phyloP scores from a whole-genome alignment of 495 filamentous ascomycete species.

The Aspergillus asperescens region DNA sequence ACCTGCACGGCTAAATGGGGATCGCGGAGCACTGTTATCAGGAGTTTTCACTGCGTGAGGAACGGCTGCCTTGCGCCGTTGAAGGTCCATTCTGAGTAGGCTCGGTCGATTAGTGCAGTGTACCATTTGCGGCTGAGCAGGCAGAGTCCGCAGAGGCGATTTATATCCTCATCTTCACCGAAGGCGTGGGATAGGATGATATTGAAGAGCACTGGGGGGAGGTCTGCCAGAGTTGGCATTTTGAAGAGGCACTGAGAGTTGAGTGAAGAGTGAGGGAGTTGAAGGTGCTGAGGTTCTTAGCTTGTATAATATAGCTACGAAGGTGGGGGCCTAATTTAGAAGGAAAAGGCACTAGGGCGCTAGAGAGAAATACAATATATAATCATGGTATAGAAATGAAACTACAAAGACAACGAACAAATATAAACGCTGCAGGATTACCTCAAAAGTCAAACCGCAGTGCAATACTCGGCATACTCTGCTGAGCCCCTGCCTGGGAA shows the following conservation, averaged over 20 bases:
- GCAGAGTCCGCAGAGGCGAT: neutral
- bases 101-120: neutral
- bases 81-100: conserved; percentile 2
- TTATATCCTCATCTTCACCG: too few relatives aligned
- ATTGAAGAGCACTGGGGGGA: neutral
- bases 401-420: neutral
- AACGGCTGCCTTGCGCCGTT: conserved; percentile 1
- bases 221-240: neutral
- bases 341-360: too few relatives aligned
- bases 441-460: conserved; percentile 85
- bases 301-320: too few relatives aligned
- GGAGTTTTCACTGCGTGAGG: neutral
- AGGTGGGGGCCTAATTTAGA: neutral
- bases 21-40: neutral
- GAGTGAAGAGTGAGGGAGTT: too few relatives aligned
- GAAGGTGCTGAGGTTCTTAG: too few relatives aligned
- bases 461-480: conserved; percentile 76
- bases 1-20: neutral
- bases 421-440: too few relatives aligned
- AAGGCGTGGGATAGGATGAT: neutral
- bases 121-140: conserved; percentile 4
- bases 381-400: conserved; percentile 2
- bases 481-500: conserved; percentile 36
- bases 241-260: too few relatives aligned
- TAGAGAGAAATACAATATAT: conserved; percentile 4